phyloP scores from a whole-genome alignment of 306 rosid species.

The Potentilla sterilis region DNA sequence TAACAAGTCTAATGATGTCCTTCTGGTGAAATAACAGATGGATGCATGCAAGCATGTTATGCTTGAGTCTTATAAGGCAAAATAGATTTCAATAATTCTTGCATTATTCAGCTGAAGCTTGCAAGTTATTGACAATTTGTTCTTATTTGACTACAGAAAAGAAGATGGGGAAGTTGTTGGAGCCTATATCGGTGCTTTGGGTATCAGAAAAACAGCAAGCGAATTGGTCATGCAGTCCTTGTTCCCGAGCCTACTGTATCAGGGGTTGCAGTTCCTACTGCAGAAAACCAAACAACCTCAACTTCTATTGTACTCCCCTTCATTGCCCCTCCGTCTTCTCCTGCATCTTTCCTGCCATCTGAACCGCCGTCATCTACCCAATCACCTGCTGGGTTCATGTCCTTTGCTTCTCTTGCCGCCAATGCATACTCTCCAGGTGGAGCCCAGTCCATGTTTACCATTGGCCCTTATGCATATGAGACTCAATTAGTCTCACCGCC shows the following conservation, averaged over 20 bases:
- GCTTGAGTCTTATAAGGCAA: constrained; percentile 5
- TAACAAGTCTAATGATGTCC: neutral
- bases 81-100: neutral
- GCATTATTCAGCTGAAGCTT: constrained; percentile 17
- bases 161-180: constrained; percentile 94
- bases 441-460: constrained; percentile 71
- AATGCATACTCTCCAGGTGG: constrained; percentile 77
- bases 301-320: constrained; percentile 68
- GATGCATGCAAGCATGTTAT: neutral
- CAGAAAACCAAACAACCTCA: constrained; percentile 53
- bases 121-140: constrained; percentile 19
- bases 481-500: constrained; percentile 97
- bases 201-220: constrained; percentile 67
- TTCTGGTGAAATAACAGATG: neutral
- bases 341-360: constrained; percentile 87
- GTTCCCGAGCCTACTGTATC: constrained; percentile 77
- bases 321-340: constrained; percentile 97
- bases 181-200: constrained; percentile 88
- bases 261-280: constrained; percentile 45
- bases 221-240: constrained; percentile 87
- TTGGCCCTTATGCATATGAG: constrained; percentile 96
- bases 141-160: constrained; percentile 58
- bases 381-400: constrained; percentile 78
- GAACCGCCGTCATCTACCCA: constrained; percentile 85
- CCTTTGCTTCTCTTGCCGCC: constrained; percentile 64